Evolutionary conservation across 805 yeast genomes (phyloP).

Genomic region (Lachancea meyersii): DNA sequence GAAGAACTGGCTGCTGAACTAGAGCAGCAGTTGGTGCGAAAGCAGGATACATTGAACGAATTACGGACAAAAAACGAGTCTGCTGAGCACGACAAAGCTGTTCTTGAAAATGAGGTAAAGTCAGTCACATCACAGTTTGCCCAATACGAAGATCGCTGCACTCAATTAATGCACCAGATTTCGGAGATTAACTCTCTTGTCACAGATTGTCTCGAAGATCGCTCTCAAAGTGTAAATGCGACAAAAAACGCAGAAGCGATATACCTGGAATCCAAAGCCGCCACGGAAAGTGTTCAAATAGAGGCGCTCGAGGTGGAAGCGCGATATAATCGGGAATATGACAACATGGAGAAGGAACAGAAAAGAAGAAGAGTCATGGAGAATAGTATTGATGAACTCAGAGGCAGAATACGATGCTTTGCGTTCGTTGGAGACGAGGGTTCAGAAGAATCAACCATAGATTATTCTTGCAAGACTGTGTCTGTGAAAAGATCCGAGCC

Average conservation of each 20-base stretch:
- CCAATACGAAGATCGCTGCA: slow-evolving; percentile 15
- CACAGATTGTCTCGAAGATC: neutral
- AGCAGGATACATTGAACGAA: slow-evolving; percentile 23
- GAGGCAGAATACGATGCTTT: slow-evolving; percentile 32
- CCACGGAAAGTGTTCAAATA: slow-evolving; percentile 20
- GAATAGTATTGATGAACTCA: slow-evolving; percentile 41
- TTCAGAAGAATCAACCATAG: slow-evolving; percentile 9
- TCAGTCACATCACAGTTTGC: slow-evolving; percentile 18
- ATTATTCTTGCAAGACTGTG: slow-evolving; percentile 16
- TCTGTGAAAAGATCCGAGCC: slow-evolving; percentile 1
- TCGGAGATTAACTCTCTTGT: slow-evolving; percentile 7
- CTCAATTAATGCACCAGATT: slow-evolving; percentile 12
- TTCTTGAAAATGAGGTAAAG: slow-evolving; percentile 15
- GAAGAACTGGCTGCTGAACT: slow-evolving; percentile 18
- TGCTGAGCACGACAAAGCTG: slow-evolving; percentile 12
- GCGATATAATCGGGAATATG: slow-evolving; percentile 21
- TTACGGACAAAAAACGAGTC: slow-evolving; percentile 14
- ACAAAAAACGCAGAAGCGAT: slow-evolving; percentile 23
- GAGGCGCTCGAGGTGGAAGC: slow-evolving; percentile 18
- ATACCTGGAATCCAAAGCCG: slow-evolving; percentile 17
- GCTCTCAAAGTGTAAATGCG: slow-evolving; percentile 1
- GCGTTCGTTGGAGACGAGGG: slow-evolving; percentile 16
- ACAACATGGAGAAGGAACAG: slow-evolving; percentile 34
- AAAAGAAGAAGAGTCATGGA: slow-evolving; percentile 41
- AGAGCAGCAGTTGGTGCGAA: slow-evolving; percentile 17